phyloP scores from a whole-genome alignment of 1,284 basidiomycete genomes.

The Moesziomyces antarcticus region DNA sequence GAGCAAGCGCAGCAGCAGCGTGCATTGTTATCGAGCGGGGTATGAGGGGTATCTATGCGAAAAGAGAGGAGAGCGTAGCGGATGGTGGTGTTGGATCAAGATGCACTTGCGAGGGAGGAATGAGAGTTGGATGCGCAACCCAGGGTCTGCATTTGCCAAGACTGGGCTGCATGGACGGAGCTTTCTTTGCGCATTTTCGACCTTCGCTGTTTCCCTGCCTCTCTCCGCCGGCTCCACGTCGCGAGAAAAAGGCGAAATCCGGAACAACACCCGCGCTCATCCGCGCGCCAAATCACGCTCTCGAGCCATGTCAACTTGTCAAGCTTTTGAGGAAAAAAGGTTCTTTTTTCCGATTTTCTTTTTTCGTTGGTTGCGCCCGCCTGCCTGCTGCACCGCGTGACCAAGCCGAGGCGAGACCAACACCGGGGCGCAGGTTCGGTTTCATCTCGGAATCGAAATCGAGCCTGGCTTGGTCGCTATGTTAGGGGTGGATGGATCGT shows the following conservation, averaged over 20 bases:
- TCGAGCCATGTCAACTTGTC: not conserved
- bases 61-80: not conserved
- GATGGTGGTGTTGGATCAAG: conserved; percentile 5
- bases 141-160: not conserved
- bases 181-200: too few species aligned
- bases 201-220: too few species aligned
- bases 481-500: conserved; percentile 11
- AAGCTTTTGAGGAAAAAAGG: too few species aligned
- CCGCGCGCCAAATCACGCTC: too few species aligned
- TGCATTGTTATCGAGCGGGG: conserved; percentile 23
- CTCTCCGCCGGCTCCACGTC: too few species aligned
- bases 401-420: conserved; percentile 4
- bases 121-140: not conserved
- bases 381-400: not conserved
- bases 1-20: conserved; percentile 17
- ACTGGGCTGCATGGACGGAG: too few species aligned
- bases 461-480: too few species aligned
- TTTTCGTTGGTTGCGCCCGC: too few species aligned
- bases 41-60: not conserved
- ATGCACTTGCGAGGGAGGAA: not conserved
- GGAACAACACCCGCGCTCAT: too few species aligned
- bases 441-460: too few species aligned
- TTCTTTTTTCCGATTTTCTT: too few species aligned
- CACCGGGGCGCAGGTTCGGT: not conserved
- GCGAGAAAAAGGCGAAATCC: too few species aligned